Conservation (phyloP, 768 basidiomycete species). For the Fibroporia radiculosa region DNA sequence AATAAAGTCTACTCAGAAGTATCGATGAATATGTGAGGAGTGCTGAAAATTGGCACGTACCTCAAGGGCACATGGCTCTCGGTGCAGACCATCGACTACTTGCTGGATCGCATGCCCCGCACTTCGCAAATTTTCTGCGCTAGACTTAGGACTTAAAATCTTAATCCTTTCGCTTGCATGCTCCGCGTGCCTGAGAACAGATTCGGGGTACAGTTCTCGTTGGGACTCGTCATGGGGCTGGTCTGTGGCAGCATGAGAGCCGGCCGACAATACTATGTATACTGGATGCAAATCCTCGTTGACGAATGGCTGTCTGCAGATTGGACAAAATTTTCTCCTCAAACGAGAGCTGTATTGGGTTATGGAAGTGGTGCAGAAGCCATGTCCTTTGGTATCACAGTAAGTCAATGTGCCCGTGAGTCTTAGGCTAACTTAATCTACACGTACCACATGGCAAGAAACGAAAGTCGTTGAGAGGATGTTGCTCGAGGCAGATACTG, state of each 20-base stretch:
- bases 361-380: neutral
- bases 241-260: neutral
- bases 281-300: neutral
- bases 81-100: neutral
- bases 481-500: conserved; percentile 1
- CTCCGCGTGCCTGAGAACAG: neutral
- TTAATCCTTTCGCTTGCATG: neutral
- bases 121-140: neutral
- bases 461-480: neutral
- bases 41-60: neutral
- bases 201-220: neutral
- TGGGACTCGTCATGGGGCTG: neutral
- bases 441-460: conserved; percentile 4
- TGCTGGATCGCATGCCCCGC: neutral
- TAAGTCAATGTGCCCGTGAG: neutral
- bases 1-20: neutral
- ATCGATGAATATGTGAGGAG: neutral
- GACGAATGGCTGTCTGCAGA: neutral
- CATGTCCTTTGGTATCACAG: neutral
- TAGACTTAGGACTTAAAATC: neutral
- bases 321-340: neutral
- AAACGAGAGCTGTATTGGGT: no score
- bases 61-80: neutral
- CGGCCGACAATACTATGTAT: neutral
- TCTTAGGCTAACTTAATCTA: neutral